Percentiles rank a stretch among this genome's conserved stretches.
Evolutionary conservation across 306 rosid genomes (phyloP).

Genomic region (Castanea sativa): DNA sequence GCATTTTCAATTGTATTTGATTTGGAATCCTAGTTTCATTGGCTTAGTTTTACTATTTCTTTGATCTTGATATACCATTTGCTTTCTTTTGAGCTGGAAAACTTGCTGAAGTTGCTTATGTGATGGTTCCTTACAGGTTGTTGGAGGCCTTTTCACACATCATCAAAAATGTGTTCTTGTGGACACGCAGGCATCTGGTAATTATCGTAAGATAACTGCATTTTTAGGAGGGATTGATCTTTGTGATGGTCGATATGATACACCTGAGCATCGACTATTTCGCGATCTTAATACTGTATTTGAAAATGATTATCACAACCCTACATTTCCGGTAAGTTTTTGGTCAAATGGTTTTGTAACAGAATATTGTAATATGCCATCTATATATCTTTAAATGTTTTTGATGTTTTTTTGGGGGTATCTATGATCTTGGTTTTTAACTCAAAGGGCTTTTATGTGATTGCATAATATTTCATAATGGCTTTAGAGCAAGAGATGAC

Average conservation of each 20-base stretch:
- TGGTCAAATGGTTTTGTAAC: not conserved
- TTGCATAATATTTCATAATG: not conserved
- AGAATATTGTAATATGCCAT: not conserved
- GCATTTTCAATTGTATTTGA: not conserved
- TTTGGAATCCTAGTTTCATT: not conserved
- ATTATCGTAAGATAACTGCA: constrained; percentile 75
- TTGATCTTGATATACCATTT: not conserved
- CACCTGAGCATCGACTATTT: constrained; percentile 88
- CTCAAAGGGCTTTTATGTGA: not conserved
- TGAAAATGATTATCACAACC: constrained; percentile 73
- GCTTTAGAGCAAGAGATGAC: not conserved
- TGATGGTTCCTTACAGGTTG: constrained; percentile 53
- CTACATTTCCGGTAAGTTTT: constrained; percentile 76
- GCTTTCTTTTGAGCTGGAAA: constrained; percentile 13
- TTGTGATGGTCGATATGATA: constrained; percentile 97
- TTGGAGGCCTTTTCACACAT: constrained; percentile 86
- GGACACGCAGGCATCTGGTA: constrained; percentile 83
- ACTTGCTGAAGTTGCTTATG: constrained; percentile 25
- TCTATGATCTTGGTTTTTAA: not conserved
- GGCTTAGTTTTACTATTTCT: not conserved
- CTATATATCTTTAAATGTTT: not conserved
- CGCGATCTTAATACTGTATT: constrained; percentile 63
- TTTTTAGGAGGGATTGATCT: constrained; percentile 94
- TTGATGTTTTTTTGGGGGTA: not conserved
- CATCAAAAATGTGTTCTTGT: constrained; percentile 94